Conservation (phyloP, 2,329 filamentous ascomycete species). For the Aureobasidium vineae region DNA sequence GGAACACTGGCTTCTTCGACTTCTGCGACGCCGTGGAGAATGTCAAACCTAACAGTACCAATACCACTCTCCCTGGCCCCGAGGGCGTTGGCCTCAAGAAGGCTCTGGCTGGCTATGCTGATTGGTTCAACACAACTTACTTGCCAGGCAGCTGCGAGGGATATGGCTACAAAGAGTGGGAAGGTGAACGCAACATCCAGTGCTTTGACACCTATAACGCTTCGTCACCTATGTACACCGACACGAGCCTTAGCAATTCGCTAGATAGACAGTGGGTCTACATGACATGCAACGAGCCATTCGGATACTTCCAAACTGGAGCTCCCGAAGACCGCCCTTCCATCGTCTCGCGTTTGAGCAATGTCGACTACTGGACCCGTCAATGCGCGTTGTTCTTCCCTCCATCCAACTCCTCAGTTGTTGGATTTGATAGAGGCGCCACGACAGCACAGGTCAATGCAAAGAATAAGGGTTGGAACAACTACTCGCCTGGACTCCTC, state of each 20-base stretch:
- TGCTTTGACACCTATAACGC: constrained; percentile 57
- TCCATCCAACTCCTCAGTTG: constrained; percentile 50
- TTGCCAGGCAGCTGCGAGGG: constrained; percentile 51
- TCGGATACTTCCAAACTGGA: constrained; percentile 57
- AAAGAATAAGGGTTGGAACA: constrained; percentile 57
- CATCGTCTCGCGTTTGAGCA: constrained; percentile 55
- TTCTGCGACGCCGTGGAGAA: constrained; percentile 47
- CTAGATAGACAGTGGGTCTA: constrained; percentile 58
- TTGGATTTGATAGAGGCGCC: constrained; percentile 49
- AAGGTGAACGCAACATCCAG: constrained; percentile 43
- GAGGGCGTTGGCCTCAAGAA: constrained; percentile 55
- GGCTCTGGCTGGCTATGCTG: constrained; percentile 55
- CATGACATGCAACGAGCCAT: constrained; percentile 64
- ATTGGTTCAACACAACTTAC: constrained; percentile 50
- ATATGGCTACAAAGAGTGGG: constrained; percentile 51
- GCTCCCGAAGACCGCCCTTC: constrained; percentile 48
- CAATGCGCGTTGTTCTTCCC: constrained; percentile 60
- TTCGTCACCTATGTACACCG: constrained; percentile 52
- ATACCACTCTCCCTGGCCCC: constrained; percentile 38
- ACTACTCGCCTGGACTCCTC: constrained; percentile 53
- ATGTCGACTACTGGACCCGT: constrained; percentile 53
- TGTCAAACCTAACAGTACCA: constrained; percentile 29
- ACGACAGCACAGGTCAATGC: constrained; percentile 53
- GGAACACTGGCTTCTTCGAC: constrained; percentile 45
- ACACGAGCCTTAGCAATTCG: constrained; percentile 49